These are phyloP conservation scores for Alectoria sarmentosa DNA, from an alignment of 495 filamentous ascomycete species.

Conservation along the genomic window DNA sequence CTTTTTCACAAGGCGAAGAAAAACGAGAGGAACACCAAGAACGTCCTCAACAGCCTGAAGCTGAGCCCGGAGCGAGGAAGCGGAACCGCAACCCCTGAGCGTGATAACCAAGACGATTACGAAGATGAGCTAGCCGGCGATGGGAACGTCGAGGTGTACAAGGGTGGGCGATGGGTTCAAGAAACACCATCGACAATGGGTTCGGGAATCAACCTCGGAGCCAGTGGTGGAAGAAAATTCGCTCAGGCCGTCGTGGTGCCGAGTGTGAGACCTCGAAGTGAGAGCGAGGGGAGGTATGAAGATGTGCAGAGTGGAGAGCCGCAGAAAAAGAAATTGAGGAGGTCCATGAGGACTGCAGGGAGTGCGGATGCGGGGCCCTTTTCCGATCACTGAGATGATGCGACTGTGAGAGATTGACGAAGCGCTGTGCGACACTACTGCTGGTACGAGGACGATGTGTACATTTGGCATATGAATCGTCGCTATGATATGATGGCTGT, in stretches of 20 bases:
- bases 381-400: background rate
- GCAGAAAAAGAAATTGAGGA: background rate
- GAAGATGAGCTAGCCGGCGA: background rate
- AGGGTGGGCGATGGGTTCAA: background rate
- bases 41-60: background rate
- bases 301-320: background rate
- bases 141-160: background rate
- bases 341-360: background rate
- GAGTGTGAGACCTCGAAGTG: background rate
- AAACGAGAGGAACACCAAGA: background rate
- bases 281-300: background rate
- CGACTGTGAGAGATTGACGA: background rate
- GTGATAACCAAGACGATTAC: background rate
- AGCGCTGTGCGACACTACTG: too few relatives aligned
- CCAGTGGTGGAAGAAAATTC: background rate
- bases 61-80: background rate
- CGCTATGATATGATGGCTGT: background rate
- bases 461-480: background rate
- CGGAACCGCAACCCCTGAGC: background rate
- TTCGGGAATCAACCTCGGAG: background rate
- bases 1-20: background rate
- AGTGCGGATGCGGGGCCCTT: background rate
- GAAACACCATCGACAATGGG: fast-evolving
- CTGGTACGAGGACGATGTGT: background rate
- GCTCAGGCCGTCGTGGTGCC: background rate